Base-by-base conservation (phyloP, 306 rosid species). In the Pachyrhizus erosus region DNA sequence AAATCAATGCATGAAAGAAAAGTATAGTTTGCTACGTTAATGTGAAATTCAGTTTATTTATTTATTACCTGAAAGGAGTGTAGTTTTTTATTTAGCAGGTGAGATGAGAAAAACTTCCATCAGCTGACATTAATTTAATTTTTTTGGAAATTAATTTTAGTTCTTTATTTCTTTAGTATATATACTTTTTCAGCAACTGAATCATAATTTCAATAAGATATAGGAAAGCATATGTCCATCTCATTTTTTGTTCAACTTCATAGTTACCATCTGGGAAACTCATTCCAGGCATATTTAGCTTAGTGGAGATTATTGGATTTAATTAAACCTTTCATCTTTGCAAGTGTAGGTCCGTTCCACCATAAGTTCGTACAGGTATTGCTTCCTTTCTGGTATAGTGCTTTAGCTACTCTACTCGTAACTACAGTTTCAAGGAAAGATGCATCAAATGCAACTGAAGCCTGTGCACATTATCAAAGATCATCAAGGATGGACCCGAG, bases 1-100 rank as follows among this genome's bases (percentile, higher is more conserved):
- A 73, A 46, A 23, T 75, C 24, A 43, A 45, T 52, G 64, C 73
- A 21, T 27, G 69, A 34, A 65, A 33, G 64, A 29, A 37, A 54
- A 8, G 23, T 21, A 26, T 34, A 12, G 31, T 74, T 66, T 49
- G 48, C 18, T 43, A 43, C 37, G 1, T 37, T 75, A 34, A 37
- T 74, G 21, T 68, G 62, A 48, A 75, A 55, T 43, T 52, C 18
- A 29, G 7, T 51, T 62, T 61, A 81, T 52, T 29, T 12, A 5
- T 34, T 39, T 55, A 2, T 29, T 57, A 23, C 54, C 24, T 26
- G n/a, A 76, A 43, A 40, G 5, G 17, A n/a, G 7, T 42, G 27
- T 7, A 42, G 42, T 57, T 58, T 7, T 54, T 45, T 9, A 43
- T 31, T 43, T 24, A 76, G 29, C 27, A 42, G 27, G 45, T 20